phyloP scores from a whole-genome alignment of 2,329 filamentous ascomycete species.

The Microdochium bolleyi region DNA sequence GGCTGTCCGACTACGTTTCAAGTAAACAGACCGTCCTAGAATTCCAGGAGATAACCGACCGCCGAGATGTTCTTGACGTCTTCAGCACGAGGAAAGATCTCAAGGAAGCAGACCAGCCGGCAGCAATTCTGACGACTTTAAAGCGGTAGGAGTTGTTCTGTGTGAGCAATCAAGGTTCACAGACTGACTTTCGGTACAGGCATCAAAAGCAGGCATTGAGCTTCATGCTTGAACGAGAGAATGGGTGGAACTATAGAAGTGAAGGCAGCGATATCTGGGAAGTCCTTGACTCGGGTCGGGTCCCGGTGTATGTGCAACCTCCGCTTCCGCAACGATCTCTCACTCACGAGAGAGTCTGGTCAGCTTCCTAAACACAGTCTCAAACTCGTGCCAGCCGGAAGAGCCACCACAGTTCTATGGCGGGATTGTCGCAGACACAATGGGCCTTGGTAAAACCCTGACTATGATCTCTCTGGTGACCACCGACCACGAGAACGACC shows the following conservation, averaged over 20 bases:
- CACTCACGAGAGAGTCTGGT: not conserved
- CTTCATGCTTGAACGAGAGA: constrained; percentile 17
- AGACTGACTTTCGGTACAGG: constrained; percentile 7
- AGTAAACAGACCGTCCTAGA: not conserved
- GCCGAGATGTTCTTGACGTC: constrained; percentile 3
- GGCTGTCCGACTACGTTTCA: constrained; percentile 6
- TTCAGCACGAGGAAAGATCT: constrained; percentile 3
- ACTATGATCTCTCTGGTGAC: constrained; percentile 16
- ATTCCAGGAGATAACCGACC: not conserved
- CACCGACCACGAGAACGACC: constrained; percentile 2
- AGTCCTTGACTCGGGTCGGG: constrained; percentile 1
- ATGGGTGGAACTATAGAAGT: constrained; percentile 8
- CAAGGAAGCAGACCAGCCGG: constrained; percentile 6
- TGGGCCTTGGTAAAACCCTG: constrained; percentile 19
- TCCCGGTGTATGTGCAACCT: constrained; percentile 1
- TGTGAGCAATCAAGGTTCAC: not conserved
- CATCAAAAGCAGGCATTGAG: constrained; percentile 19
- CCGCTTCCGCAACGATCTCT: not conserved
- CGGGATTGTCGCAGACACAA: constrained; percentile 17
- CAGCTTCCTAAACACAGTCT: not conserved
- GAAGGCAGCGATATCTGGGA: constrained; percentile 10
- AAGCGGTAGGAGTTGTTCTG: constrained; percentile 1
- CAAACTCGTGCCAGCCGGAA: constrained; percentile 2
- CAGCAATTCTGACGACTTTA: constrained; percentile 2
- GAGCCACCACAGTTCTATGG: constrained; percentile 10